Conservation (phyloP, 345 rosid genomes). For the Eucalyptus albens region DNA sequence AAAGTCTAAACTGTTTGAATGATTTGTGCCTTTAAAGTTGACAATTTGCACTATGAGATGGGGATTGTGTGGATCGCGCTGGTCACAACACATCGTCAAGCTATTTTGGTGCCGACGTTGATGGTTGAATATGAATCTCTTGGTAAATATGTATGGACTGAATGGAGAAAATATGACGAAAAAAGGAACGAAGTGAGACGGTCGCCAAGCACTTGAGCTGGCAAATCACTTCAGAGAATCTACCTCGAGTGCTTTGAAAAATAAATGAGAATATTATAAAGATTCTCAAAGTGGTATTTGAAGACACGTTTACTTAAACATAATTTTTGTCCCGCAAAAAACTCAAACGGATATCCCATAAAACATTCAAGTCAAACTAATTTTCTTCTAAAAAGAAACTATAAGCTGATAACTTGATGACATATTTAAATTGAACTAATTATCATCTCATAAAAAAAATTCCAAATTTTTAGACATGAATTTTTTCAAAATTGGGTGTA, state of each 20-base stretch:
- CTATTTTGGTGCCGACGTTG: background rate
- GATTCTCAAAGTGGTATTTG: background rate
- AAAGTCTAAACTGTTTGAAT: background rate
- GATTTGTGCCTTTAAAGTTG: background rate
- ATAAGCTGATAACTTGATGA: fast-evolving
- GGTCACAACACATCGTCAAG: background rate
- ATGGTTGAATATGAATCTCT: background rate
- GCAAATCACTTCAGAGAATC: background rate
- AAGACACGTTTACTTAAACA: background rate
- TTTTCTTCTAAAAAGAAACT: too few relatives aligned
- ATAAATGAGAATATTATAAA: background rate
- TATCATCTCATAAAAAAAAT: background rate
- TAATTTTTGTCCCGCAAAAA: background rate
- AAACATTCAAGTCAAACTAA: background rate
- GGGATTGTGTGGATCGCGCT: background rate
- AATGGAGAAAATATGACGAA: background rate
- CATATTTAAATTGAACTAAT: background rate
- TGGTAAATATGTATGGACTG: background rate
- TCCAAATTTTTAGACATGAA: too few relatives aligned
- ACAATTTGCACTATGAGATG: background rate
- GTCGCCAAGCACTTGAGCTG: background rate
- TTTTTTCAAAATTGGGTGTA: too few relatives aligned
- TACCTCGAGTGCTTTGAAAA: background rate
- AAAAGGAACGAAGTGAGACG: background rate
- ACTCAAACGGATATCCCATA: background rate